Evolutionary conservation across 2,329 filamentous ascomycete genomes (phyloP).

Genomic region (Raffaelea albimanens): DNA sequence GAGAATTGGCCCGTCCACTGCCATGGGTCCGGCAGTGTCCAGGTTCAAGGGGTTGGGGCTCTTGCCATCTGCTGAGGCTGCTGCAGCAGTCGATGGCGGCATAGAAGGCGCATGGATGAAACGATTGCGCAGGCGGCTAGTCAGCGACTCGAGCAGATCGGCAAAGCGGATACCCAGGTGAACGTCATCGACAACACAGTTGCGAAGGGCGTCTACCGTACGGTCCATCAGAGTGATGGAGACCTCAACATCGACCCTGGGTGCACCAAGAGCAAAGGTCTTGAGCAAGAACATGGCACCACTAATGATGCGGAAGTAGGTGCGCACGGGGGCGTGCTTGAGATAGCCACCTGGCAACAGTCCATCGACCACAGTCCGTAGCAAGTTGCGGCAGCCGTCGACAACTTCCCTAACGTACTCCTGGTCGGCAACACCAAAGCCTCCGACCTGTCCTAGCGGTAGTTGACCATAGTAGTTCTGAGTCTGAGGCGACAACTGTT

Average conservation of each 20-base stretch:
- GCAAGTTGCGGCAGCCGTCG: constrained; percentile 65
- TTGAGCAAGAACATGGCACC: constrained; percentile 79
- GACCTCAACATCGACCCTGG: constrained; percentile 66
- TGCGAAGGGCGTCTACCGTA: constrained; percentile 64
- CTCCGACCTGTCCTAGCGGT: constrained; percentile 53
- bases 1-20: neutral
- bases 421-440: constrained; percentile 57
- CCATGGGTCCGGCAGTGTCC: neutral
- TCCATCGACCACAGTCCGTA: constrained; percentile 67
- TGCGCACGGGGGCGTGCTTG: constrained; percentile 73
- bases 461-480: constrained; percentile 57
- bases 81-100: constrained; percentile 8
- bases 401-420: constrained; percentile 70
- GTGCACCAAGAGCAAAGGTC: constrained; percentile 73
- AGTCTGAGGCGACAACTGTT: constrained; percentile 49
- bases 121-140: constrained; percentile 61
- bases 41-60: constrained; percentile 1
- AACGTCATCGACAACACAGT: constrained; percentile 75
- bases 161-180: constrained; percentile 79
- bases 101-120: constrained; percentile 58
- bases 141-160: constrained; percentile 71
- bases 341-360: constrained; percentile 66
- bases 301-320: constrained; percentile 79
- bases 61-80: neutral
- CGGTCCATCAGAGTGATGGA: constrained; percentile 67